These are phyloP conservation scores for Proliferodiscus dingleyae DNA, from an alignment of 2,329 filamentous ascomycete species.

Conservation along the genomic window DNA sequence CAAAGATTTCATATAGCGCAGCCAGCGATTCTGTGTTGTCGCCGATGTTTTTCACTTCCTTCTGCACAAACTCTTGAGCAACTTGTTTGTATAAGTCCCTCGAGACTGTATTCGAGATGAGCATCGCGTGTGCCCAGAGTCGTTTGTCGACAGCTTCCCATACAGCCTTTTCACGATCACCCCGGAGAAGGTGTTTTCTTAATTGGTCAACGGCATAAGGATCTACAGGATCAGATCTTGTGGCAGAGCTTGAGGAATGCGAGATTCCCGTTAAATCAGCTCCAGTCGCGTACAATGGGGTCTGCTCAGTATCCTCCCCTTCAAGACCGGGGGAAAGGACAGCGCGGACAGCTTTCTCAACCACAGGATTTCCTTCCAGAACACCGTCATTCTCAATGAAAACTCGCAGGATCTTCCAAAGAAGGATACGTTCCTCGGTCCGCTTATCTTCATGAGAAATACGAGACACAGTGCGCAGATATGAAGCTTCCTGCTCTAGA, in stretches of 20 bases:
- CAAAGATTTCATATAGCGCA: slow-evolving; percentile 88
- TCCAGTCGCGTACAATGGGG: slow-evolving; percentile 34
- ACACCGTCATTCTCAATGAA: slow-evolving; percentile 83
- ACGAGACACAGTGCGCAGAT: slow-evolving; percentile 42
- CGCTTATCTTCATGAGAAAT: slow-evolving; percentile 62
- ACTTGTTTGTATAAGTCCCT: slow-evolving; percentile 87
- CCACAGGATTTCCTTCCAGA: slow-evolving; percentile 66
- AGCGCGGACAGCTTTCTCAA: slow-evolving; percentile 70
- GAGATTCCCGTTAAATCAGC: slow-evolving; percentile 37
- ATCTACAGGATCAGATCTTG: slow-evolving; percentile 64
- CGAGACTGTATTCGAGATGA: slow-evolving; percentile 75
- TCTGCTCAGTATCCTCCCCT: slow-evolving; percentile 20
- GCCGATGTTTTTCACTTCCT: slow-evolving; percentile 80
- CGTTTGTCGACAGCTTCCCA: slow-evolving; percentile 92
- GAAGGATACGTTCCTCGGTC: slow-evolving; percentile 69
- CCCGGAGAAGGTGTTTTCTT: slow-evolving; percentile 66
- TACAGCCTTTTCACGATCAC: slow-evolving; percentile 84
- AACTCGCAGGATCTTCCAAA: slow-evolving; percentile 82
- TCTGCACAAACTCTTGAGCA: slow-evolving; percentile 88
- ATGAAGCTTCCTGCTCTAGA: slow-evolving; percentile 53
- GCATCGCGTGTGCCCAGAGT: slow-evolving; percentile 93
- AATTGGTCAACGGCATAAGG: slow-evolving; percentile 65
- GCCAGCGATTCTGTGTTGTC: slow-evolving; percentile 82
- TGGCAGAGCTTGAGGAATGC: slow-evolving; percentile 30
- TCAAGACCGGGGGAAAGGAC: slow-evolving; percentile 61